Percentiles rank a stretch among this genome's conserved stretches.
Conservation (phyloP, 106 monocot genomes). For the Ottelia alismoides region DNA sequence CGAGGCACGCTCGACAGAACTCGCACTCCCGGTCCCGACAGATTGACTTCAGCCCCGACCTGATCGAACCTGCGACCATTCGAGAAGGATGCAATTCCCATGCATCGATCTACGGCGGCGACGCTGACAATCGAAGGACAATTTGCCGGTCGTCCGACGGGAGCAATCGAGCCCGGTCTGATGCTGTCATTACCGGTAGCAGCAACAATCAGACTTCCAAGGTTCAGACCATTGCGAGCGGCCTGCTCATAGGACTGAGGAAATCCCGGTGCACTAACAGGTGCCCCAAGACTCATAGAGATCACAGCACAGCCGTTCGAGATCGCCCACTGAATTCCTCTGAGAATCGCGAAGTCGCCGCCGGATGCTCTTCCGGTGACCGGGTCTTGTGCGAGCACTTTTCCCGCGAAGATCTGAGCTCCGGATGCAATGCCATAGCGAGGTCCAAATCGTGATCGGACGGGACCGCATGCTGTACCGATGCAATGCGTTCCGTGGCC, state of each 20-base stretch:
- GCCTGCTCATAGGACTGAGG: neutral
- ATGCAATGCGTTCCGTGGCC: neutral
- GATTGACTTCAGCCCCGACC: neutral
- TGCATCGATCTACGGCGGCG: neutral
- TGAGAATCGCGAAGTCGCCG: neutral
- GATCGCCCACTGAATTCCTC: neutral
- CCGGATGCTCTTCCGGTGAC: neutral
- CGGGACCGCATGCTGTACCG: neutral
- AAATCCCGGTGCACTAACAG: neutral
- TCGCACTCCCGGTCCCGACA: neutral
- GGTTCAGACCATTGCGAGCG: neutral
- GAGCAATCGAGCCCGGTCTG: neutral
- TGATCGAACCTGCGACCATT: neutral
- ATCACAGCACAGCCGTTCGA: neutral
- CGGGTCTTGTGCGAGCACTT: no score
- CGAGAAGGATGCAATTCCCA: neutral
- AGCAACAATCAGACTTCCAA: neutral
- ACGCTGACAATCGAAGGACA: neutral
- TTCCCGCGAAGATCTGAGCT: neutral
- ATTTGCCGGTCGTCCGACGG: neutral
- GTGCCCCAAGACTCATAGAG: neutral
- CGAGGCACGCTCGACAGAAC: neutral
- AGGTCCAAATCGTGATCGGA: neutral
- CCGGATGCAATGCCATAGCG: neutral
- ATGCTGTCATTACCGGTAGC: neutral